These are phyloP conservation scores for Amanita fuliginea DNA, from an alignment of 768 basidiomycete species.

Conservation along the genomic window DNA sequence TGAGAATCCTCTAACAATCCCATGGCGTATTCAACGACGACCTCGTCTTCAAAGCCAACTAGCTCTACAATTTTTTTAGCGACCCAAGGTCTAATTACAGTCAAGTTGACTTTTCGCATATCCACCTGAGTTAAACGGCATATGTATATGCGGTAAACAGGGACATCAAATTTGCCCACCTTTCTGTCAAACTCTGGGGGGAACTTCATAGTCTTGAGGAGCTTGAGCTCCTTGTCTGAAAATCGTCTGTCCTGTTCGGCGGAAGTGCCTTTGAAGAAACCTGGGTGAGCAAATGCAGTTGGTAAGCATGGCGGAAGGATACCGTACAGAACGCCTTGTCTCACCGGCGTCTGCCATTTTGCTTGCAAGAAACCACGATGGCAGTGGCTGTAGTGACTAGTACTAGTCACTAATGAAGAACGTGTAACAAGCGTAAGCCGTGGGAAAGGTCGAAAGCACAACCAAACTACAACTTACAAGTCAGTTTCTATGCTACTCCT, in stretches of 20 bases:
- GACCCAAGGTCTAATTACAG: conserved; percentile 91
- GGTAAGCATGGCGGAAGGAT: conserved; percentile 13
- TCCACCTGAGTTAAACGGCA: conserved; percentile 50
- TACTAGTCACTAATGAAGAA: too few relatives aligned
- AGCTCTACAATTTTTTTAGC: conserved; percentile 87
- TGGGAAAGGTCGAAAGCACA: not conserved
- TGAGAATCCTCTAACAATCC: conserved; percentile 82
- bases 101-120: conserved; percentile 89
- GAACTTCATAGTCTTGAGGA: conserved; percentile 86
- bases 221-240: conserved; percentile 87
- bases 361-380: not conserved
- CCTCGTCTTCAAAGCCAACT: conserved; percentile 92
- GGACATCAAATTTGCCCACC: conserved; percentile 23
- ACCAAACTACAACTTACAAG: too few relatives aligned
- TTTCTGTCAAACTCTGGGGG: conserved; percentile 85
- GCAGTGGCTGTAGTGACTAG: not conserved
- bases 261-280: conserved; percentile 86
- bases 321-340: conserved; percentile 17
- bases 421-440: not conserved
- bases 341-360: conserved; percentile 52
- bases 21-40: conserved; percentile 94
- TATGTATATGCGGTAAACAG: not conserved
- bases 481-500: too few relatives aligned
- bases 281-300: conserved; percentile 25
- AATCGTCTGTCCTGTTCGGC: conserved; percentile 89